These are phyloP conservation scores for Dioszegia hungarica DNA, from an alignment of 768 basidiomycete species.

Conservation along the genomic window DNA sequence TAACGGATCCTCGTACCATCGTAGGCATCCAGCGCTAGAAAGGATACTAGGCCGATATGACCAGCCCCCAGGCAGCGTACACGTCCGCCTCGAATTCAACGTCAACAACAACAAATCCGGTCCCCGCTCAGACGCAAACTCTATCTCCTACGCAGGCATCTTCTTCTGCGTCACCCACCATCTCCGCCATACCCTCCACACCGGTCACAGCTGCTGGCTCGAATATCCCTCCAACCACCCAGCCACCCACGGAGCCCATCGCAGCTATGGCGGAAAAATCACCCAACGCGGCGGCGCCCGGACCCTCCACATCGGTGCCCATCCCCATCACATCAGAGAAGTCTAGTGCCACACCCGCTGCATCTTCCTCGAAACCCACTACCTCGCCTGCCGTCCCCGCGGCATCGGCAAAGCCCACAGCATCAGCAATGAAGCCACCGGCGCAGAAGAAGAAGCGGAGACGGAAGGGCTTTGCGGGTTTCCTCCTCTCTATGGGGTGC, in stretches of 20 bases:
- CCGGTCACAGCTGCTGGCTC: background rate
- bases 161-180: background rate
- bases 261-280: background rate
- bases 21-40: too few relatives aligned
- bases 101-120: background rate
- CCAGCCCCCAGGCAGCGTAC: background rate
- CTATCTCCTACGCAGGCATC: too few relatives aligned
- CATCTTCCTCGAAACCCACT: constrained; percentile 7
- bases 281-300: background rate
- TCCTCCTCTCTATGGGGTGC: constrained; percentile 40
- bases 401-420: constrained; percentile 5
- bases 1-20: too few relatives aligned
- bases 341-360: background rate
- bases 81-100: background rate
- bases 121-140: background rate
- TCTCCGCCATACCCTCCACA: background rate
- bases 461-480: constrained; percentile 31
- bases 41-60: too few relatives aligned
- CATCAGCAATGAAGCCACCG: constrained; percentile 1
- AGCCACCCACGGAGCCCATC: too few relatives aligned
- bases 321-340: too few relatives aligned
- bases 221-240: too few relatives aligned
- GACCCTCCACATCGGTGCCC: too few relatives aligned
- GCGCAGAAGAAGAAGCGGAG: constrained; percentile 38
- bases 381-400: background rate